phyloP scores from a whole-genome alignment of 2,329 filamentous ascomycete genomes.

The Paraphaeosphaeria sporulosa region DNA sequence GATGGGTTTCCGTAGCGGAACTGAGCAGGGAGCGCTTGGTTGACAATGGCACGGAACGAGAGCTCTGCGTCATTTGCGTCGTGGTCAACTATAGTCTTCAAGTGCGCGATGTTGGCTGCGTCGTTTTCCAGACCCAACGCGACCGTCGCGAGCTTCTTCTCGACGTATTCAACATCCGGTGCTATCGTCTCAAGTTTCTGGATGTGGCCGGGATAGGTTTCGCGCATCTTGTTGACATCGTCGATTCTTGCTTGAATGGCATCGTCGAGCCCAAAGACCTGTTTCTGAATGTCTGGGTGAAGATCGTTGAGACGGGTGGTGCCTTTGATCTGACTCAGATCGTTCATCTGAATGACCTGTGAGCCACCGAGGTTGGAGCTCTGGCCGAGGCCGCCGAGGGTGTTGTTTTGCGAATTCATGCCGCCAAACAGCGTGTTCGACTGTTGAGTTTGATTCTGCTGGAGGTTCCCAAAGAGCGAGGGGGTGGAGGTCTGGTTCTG shows the following conservation, averaged over 20 bases:
- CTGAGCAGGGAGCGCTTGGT: conserved; percentile 72
- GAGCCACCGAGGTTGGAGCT: conserved; percentile 38
- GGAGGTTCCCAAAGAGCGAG: conserved; percentile 33
- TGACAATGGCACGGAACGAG: conserved; percentile 76
- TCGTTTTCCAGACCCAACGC: conserved; percentile 70
- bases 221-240: conserved; percentile 77
- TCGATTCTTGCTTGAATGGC: conserved; percentile 81
- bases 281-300: conserved; percentile 78
- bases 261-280: conserved; percentile 80
- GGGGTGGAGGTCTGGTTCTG: conserved; percentile 41
- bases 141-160: conserved; percentile 67
- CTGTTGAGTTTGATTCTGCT: conserved; percentile 33
- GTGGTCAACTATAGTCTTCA: conserved; percentile 66
- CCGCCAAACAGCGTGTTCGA: conserved; percentile 41
- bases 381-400: conserved; percentile 34
- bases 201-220: conserved; percentile 68
- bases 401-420: conserved; percentile 38
- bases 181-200: conserved; percentile 70
- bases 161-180: conserved; percentile 70
- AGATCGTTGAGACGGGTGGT: conserved; percentile 94
- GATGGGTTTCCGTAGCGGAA: conserved; percentile 63
- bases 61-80: conserved; percentile 75
- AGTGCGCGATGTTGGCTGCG: conserved; percentile 64
- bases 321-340: conserved; percentile 72
- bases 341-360: conserved; percentile 38